These are phyloP conservation scores for Dimargaris cristalligena DNA, from an alignment of 192 early-diverging fungal species.

Conservation along the genomic window DNA sequence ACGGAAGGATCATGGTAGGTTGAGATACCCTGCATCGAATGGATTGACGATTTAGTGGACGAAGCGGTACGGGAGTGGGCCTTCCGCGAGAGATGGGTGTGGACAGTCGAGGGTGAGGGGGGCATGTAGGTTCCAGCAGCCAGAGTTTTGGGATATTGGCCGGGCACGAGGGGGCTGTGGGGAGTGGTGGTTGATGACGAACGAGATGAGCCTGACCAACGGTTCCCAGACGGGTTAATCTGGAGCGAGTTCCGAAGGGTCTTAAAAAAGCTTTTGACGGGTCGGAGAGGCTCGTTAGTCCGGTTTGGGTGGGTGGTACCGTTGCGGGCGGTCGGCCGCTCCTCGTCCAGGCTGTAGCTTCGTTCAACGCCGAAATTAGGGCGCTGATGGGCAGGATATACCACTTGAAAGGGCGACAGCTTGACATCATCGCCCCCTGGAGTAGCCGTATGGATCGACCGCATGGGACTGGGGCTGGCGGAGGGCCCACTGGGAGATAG, in stretches of 20 bases:
- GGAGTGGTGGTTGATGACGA: constrained; percentile 10
- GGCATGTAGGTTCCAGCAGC: too few relatives aligned
- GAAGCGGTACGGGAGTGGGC: constrained; percentile 8
- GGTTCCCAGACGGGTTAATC: background rate
- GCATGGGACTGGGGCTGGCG: too few relatives aligned
- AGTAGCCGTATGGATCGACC: too few relatives aligned
- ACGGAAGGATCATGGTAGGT: background rate
- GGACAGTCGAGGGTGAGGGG: constrained; percentile 7
- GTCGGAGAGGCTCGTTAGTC: background rate
- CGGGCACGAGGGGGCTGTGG: constrained; percentile 6
- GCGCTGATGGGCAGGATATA: constrained; percentile 1
- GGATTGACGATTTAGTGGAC: constrained; percentile 8
- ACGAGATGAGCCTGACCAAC: constrained; percentile 4
- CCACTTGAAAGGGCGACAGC: constrained; percentile 7
- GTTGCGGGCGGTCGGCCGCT: constrained; percentile 9
- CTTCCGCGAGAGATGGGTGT: constrained; percentile 1
- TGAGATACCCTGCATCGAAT: constrained; percentile 1
- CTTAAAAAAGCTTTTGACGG: constrained; percentile 3
- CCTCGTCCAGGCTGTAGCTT: constrained; percentile 11
- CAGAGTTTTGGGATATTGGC: too few relatives aligned
- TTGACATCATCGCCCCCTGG: background rate
- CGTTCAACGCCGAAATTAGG: background rate
- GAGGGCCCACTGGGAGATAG: background rate
- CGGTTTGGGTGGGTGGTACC: background rate
- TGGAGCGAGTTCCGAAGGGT: constrained; percentile 3